Conservation (phyloP, 2,329 filamentous ascomycete species). For the Trichoderma lentiforme region DNA sequence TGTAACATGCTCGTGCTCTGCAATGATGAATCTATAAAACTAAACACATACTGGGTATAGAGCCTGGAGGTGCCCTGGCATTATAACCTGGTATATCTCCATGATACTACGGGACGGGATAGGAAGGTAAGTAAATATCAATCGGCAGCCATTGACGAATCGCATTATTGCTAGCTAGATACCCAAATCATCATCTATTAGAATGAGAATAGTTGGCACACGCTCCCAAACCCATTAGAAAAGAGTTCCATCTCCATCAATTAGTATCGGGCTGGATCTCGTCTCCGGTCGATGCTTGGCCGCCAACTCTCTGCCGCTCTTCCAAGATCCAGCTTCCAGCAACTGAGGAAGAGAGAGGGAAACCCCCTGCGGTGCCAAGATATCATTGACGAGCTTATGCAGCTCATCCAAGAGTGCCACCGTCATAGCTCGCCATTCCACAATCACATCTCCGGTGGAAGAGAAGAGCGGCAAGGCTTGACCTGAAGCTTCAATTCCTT, state of each 20-base stretch:
- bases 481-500: conserved; percentile 42
- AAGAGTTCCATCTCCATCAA: conserved; percentile 75
- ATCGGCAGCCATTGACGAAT: not conserved
- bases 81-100: not conserved
- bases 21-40: not conserved
- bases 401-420: conserved; percentile 54
- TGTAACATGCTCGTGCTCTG: not conserved
- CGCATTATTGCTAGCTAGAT: not conserved
- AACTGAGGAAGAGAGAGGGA: conserved; percentile 47
- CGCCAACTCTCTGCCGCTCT: conserved; percentile 73
- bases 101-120: not conserved
- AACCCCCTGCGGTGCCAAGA: conserved; percentile 34
- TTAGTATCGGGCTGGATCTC: conserved; percentile 79
- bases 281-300: conserved; percentile 76
- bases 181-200: not conserved
- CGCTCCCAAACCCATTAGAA: conserved; percentile 52
- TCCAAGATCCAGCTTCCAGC: conserved; percentile 54
- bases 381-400: conserved; percentile 39
- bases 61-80: not conserved
- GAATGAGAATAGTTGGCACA: not conserved
- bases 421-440: conserved; percentile 60
- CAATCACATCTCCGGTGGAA: conserved; percentile 54
- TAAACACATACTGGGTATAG: not conserved
- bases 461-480: conserved; percentile 49
- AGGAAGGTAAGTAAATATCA: not conserved